phyloP scores from a whole-genome alignment of 2,329 filamentous ascomycete genomes.

The Exophiala mesophila region DNA sequence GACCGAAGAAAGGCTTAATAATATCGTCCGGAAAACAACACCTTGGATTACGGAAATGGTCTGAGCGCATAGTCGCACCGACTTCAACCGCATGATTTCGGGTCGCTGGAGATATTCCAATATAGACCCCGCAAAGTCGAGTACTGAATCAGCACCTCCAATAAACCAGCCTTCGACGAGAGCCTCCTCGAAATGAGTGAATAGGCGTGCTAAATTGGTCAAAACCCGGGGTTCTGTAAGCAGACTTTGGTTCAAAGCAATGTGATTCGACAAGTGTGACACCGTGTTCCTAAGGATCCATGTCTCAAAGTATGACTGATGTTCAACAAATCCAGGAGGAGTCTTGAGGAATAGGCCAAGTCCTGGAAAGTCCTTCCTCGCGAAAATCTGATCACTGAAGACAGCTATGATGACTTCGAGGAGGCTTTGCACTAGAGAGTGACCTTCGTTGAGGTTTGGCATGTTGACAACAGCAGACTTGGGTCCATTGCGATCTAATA shows the following conservation, averaged over 20 bases:
- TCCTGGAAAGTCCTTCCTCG: constrained; percentile 83
- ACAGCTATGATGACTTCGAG: constrained; percentile 73
- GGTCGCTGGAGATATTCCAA: constrained; percentile 85
- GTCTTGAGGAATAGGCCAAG: constrained; percentile 81
- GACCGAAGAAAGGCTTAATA: constrained; percentile 78
- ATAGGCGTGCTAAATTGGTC: constrained; percentile 79
- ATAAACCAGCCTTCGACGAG: constrained; percentile 97
- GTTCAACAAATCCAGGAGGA: constrained; percentile 87
- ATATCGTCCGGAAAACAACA: constrained; percentile 71
- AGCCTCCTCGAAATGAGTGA: constrained; percentile 76
- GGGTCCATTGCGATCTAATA: constrained; percentile 33
- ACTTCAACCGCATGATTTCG: constrained; percentile 75
- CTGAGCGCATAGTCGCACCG: constrained; percentile 84
- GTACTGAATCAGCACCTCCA: constrained; percentile 72
- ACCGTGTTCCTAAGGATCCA: constrained; percentile 76
- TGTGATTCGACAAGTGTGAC: constrained; percentile 61
- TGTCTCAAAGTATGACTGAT: constrained; percentile 92
- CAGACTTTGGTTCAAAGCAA: constrained; percentile 66
- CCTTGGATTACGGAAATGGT: constrained; percentile 70
- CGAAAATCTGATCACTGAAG: constrained; percentile 79
- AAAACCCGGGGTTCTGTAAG: constrained; percentile 77
- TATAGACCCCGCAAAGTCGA: constrained; percentile 80
- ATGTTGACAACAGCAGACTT: constrained; percentile 30
- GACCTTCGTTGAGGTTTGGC: constrained; percentile 51
- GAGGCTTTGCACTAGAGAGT: constrained; percentile 68